phyloP scores from a whole-genome alignment of 257 asterid species.

The Capsicum baccatum region DNA sequence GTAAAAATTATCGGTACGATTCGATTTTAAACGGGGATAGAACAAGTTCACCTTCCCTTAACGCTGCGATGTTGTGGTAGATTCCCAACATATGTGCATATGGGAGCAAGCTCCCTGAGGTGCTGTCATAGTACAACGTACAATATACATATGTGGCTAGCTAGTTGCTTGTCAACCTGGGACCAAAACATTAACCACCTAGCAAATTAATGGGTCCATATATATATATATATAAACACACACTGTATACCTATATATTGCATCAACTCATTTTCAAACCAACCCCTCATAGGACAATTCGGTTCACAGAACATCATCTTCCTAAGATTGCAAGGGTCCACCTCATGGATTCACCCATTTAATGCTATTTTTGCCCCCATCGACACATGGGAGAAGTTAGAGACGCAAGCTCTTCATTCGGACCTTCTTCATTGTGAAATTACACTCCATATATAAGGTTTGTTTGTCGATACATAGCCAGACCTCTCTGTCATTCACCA shows the following conservation, averaged over 20 bases:
- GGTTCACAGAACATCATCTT: constrained; percentile 11
- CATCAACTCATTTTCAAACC: background rate
- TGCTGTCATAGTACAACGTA: constrained; percentile 13
- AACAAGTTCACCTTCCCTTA: background rate
- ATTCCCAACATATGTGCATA: constrained; percentile 21
- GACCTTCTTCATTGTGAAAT: background rate
- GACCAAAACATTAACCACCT: constrained; percentile 15
- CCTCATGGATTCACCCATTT: constrained; percentile 22
- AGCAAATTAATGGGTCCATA: background rate
- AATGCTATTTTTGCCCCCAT: background rate
- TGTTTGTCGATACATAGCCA: background rate
- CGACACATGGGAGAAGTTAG: constrained; percentile 1
- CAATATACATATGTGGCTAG: background rate
- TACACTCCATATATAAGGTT: background rate
- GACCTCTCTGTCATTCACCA: background rate
- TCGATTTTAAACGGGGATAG: background rate
- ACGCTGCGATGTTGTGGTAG: background rate
- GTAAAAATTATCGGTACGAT: background rate
- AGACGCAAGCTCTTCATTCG: background rate
- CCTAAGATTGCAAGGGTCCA: constrained; percentile 2
- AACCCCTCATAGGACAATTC: background rate
- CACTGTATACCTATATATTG: background rate
- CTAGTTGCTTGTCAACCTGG: background rate
- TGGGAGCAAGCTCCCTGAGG: constrained; percentile 22
- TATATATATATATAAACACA: too few relatives aligned